Evolutionary conservation across 164 flowering plant species (phyloP).

Genomic region (Echeveria elegans): DNA sequence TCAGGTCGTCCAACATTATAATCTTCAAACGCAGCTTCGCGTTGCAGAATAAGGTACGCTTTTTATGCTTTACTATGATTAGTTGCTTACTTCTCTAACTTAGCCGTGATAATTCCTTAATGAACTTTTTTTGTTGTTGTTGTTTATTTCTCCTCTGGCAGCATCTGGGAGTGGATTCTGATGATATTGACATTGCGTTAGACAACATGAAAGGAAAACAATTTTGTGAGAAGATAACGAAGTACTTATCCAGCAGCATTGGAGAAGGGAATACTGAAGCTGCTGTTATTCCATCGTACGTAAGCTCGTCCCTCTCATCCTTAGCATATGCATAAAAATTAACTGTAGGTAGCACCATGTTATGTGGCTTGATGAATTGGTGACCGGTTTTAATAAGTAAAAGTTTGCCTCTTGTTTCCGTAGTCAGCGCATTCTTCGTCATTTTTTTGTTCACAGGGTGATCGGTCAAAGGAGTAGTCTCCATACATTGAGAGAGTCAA

Average conservation of each 20-base stretch:
- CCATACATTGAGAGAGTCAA: no score
- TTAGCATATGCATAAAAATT: no score
- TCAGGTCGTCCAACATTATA: constrained; percentile 57
- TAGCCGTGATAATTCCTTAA: not conserved
- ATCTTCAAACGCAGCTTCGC: constrained; percentile 71
- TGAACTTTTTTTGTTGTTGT: not conserved
- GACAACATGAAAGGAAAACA: constrained; percentile 87
- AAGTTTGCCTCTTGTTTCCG: no score
- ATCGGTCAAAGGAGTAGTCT: no score
- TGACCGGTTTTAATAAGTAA: no score
- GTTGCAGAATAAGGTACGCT: constrained; percentile 93
- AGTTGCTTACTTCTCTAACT: not conserved
- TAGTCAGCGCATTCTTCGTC: no score
- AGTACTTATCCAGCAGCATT: constrained; percentile 35
- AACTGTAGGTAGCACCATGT: no score
- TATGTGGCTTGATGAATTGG: no score
- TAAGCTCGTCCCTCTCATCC: constrained; percentile 14
- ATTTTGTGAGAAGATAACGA: constrained; percentile 70
- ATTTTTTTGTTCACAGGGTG: not conserved
- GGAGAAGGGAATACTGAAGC: constrained; percentile 61
- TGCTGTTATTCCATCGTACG: constrained; percentile 69
- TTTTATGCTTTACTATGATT: no score
- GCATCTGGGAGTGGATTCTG: constrained; percentile 83
- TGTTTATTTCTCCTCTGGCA: constrained; percentile 21
- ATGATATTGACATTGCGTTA: constrained; percentile 86